phyloP scores from a whole-genome alignment of 192 early-diverging fungal genomes.

The Diversispora eburnea region DNA sequence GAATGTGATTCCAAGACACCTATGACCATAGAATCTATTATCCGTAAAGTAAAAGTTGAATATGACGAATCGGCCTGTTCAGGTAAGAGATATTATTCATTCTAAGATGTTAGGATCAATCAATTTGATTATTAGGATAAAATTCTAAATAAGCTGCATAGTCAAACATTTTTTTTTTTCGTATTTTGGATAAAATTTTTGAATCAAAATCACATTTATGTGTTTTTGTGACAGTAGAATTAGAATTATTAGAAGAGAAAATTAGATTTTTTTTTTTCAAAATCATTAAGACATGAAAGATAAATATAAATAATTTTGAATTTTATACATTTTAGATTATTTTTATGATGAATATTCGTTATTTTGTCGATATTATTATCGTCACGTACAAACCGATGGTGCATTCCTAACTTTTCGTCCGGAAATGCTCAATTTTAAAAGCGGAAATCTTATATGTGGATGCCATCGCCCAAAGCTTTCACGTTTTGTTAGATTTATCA shows the following conservation, averaged over 20 bases:
- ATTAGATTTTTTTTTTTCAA: too few species aligned
- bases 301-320: too few species aligned
- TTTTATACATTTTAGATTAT: background rate
- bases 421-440: background rate
- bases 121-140: too few species aligned
- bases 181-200: too few species aligned
- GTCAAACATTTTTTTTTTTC: too few species aligned
- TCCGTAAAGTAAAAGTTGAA: conserved; percentile 7
- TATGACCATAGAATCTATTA: background rate
- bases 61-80: background rate
- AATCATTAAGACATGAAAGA: too few species aligned
- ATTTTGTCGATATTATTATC: conserved; percentile 18
- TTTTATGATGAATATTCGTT: background rate
- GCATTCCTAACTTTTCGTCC: background rate
- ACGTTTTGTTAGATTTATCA: background rate
- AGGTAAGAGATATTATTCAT: background rate
- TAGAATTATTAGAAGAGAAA: too few species aligned
- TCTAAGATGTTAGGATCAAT: background rate
- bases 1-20: conserved; percentile 1
- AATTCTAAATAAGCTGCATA: too few species aligned
- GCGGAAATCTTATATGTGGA: background rate
- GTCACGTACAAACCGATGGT: background rate
- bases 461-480: background rate
- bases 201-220: too few species aligned
- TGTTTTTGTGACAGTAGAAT: too few species aligned